Base-by-base conservation (phyloP, 768 basidiomycete genomes). In the Calocybe indica region DNA sequence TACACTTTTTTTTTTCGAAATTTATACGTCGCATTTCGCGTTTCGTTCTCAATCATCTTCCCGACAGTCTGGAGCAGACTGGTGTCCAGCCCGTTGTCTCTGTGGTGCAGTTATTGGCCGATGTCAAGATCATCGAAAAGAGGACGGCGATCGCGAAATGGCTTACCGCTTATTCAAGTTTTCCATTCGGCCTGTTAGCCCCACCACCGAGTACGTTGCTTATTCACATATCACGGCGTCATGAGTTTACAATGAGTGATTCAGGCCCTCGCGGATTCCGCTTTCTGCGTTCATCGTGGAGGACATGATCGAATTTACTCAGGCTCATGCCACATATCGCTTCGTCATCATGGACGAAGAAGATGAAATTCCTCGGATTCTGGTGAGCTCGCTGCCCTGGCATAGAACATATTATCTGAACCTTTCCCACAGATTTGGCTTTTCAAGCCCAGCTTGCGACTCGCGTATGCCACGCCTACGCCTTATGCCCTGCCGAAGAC, bases 311-410 rank as follows among this genome's bases (percentile, higher is more conserved):
- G 95, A 95, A 60, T 85, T 88, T 45, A 86, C 91, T 5, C 85
- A 88, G 46, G 92, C 94, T 1, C 94, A 97, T 60, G 92, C 93
- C 1, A 86, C 88, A 0, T 92, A 97, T 65, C 87, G 93, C 7
- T 97, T 98, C 58, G 76, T 93, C 32, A 67, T 98, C 31, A 71
- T 80, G 11, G 94, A 96, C 50, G 92, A 94, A 54, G 92, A 95
- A 58, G 80, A 85, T 29, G 89, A 91, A 51, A 76, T 73, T 28
- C 82, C 88, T 4, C 73, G 85, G 45, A 74, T 97, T 10, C 69
- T 96, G 52, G 92, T 96, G 46, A 49, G 87, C 70, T 5, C 7
- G 37, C 28, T 43, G 28, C 12, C 29, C 31, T 37, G 2, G 8
- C 1, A 43, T 37, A 6, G 40, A 33, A 10, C 31, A 50, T 46